Evolutionary conservation across 2,329 filamentous ascomycete species (phyloP), one percentile per base, ranked within the genome.

Genomic region (Verticillium klebahnii): DNA sequence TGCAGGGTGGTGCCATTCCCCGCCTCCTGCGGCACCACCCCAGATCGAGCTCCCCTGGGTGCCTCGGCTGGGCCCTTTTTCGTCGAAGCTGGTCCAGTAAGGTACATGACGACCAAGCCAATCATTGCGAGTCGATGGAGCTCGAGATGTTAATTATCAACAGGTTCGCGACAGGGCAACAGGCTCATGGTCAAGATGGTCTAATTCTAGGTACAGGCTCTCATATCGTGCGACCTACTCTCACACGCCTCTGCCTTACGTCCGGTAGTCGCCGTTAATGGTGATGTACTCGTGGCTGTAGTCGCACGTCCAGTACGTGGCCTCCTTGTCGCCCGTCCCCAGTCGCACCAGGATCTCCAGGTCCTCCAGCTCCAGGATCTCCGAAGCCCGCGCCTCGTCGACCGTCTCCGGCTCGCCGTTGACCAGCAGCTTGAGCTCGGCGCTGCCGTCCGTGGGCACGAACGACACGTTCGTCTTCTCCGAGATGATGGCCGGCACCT

Each of bases 221-320:
- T 29, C 29, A 6, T 29, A 29, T 29, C 29, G 29, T 29, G 29
- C 29, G 29, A 29, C 29, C 5, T 29, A 29, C 1, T 29, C 29
- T 29, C 29, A 29, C 29, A 29, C 29, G 29, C n/a, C n/a, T 23
- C 19, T 36, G 34, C 7, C 45, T 29, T 50, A 66, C 32, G 87
- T 89, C 65, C 87, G 80, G 71, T 89, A 89, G 70, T 89, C 86
- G 34, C 86, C 86, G 69, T 89, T 89, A 67, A 89, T 89, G 5
- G 85, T 86, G 40, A 86, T 85, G 71, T 87, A 96, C 80, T 93
- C 90, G 71, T 93, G 90, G 71, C 89, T 92, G 68, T 93, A 92
- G 73, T 96, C 92, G 71, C 92, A 95, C 45, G 91, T 95, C 87
- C 90, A 95, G 73, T 92, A 91, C 5, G 87, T 85, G 1, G 89